Percentiles rank a stretch among this genome's conserved stretches.
Conservation (phyloP, 2,329 filamentous ascomycete species). For the Aspergillus novoparasiticus region DNA sequence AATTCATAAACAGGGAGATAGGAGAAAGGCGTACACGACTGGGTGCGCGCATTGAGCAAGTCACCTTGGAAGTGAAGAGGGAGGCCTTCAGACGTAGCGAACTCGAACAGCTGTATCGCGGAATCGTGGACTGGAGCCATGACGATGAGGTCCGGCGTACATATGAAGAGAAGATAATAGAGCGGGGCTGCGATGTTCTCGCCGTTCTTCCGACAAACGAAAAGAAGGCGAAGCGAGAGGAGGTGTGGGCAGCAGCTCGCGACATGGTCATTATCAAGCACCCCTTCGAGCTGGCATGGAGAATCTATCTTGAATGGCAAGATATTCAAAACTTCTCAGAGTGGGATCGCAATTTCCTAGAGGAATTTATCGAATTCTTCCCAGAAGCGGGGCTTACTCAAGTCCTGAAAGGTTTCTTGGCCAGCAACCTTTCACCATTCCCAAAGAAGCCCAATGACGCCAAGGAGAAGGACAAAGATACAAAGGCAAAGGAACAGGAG, state of each 20-base stretch:
- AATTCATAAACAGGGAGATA: conserved; percentile 86
- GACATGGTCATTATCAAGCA: conserved; percentile 98
- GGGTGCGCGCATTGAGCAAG: conserved; percentile 79
- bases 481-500: conserved; percentile 13
- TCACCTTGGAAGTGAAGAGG: conserved; percentile 82
- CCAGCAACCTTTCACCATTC: conserved; percentile 82
- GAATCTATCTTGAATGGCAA: conserved; percentile 85
- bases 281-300: conserved; percentile 86
- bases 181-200: conserved; percentile 77
- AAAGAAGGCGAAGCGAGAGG: conserved; percentile 71
- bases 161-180: conserved; percentile 88
- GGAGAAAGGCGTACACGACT: conserved; percentile 84
- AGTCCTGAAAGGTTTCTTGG: conserved; percentile 78
- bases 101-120: conserved; percentile 77
- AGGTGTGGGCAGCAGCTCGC: conserved; percentile 74
- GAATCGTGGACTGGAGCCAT: conserved; percentile 85
- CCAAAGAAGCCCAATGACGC: conserved; percentile 47
- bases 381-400: conserved; percentile 80
- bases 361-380: conserved; percentile 81
- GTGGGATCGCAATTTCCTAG: conserved; percentile 76
- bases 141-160: conserved; percentile 82
- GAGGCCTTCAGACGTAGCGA: conserved; percentile 78
- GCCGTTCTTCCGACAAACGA: conserved; percentile 66
- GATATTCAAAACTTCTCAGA: conserved; percentile 74
- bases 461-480: conserved; percentile 38